Base-by-base conservation (phyloP, 2,329 filamentous ascomycete genomes). In the Lasiodiplodia theobromae region DNA sequence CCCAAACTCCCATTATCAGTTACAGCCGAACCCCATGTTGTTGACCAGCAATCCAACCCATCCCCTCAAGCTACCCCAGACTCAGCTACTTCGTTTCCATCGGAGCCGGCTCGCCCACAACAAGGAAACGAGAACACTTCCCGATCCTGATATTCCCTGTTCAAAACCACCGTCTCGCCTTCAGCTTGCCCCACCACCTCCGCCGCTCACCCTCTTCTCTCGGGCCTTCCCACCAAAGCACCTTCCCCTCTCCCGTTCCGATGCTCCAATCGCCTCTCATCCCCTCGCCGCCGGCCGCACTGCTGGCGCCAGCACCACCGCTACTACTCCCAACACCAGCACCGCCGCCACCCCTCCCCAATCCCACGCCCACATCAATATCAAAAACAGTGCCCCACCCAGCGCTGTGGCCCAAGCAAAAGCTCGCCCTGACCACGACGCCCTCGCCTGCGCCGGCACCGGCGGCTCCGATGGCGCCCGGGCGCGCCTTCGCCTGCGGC, bases 81-180 rank as follows among this genome's bases (percentile, higher is more conserved):
- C 31, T 34, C 31, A 34, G 31, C 31, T 34, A 34, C 31, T 7
- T 23, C 23, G 23, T 23, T 8, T 34, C 31, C 31, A 34, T 3
- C 31, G 31, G 31, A 34, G 31, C 31, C 28, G 28, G 28, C 28
- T 28, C 28, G 28, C 28, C 28, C 28, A 28, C 25, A 4, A 6
- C 28, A 28, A 38, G 37, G 37, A 38, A 38, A 38, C 37, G 4
- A 28, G 28, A 28, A 4, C 28, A 28, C 28, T 28, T 28, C 28
- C 5, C 28, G 4, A 4, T 5, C 37, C 21, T 38, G n/a, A 14
- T 21, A 25, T 16, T 10, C 21, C 23, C n/a, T 21, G 16, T 38
- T 72, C 69, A 83, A 70, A 85, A 85, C 83, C 82, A 85, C 65
- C 79, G 68, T 71, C 83, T 76, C 23, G 69, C 71, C 68, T 80